phyloP scores from a whole-genome alignment of 2,329 filamentous ascomycete genomes.

The Neofusicoccum umdonicola region DNA sequence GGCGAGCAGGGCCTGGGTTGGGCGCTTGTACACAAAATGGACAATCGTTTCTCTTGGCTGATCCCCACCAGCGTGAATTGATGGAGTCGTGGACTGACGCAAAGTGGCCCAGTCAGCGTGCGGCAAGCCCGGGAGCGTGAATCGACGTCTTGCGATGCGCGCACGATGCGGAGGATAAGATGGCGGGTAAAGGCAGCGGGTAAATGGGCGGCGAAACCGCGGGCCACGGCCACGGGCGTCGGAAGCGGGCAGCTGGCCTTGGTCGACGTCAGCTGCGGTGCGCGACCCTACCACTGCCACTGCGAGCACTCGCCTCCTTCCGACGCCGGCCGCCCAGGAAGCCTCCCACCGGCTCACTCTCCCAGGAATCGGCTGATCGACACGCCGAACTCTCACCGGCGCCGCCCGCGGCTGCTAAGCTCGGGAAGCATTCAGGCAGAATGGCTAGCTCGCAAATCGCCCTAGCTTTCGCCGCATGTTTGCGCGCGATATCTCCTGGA shows the following conservation, averaged over 20 bases:
- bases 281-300: too few species aligned
- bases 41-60: neutral
- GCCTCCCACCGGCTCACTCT: neutral
- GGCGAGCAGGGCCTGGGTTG: neutral
- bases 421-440: constrained; percentile 6
- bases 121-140: neutral
- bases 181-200: neutral
- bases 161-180: neutral
- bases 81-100: too few species aligned
- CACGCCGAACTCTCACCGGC: neutral
- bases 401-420: neutral
- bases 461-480: neutral
- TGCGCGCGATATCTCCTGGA: neutral
- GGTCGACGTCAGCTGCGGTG: neutral
- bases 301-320: neutral
- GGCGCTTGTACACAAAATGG: neutral
- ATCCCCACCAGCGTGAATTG: too few species aligned
- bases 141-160: neutral
- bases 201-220: constrained; percentile 3
- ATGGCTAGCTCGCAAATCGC: neutral
- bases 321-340: neutral
- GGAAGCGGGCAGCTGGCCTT: too few species aligned
- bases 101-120: too few species aligned
- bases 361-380: neutral
- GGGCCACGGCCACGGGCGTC: neutral